A percentile compares a stretch with the other conserved stretches of the same genome.
These are phyloP conservation scores for Rehmannia glutinosa DNA, from an alignment of 257 asterid species.

Conservation along the genomic window DNA sequence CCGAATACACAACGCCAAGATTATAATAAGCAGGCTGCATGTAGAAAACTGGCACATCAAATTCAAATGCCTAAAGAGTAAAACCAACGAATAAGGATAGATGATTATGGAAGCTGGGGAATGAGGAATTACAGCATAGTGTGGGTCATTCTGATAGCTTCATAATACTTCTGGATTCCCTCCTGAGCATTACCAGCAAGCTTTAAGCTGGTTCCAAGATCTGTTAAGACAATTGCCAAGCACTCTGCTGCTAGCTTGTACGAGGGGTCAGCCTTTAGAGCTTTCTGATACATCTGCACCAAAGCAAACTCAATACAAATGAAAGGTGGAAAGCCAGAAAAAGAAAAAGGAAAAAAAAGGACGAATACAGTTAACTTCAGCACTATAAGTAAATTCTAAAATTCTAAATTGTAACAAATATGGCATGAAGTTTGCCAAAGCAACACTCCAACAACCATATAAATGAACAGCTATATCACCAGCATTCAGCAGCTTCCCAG, in stretches of 20 bases:
- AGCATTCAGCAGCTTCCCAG: conserved; percentile 16
- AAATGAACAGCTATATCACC: conserved; percentile 9
- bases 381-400: conserved; percentile 4
- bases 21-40: conserved; percentile 98
- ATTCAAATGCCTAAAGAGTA: conserved; percentile 18
- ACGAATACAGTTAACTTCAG: background rate
- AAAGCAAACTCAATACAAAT: conserved; percentile 6
- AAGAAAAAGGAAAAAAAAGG: background rate
- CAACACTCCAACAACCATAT: background rate
- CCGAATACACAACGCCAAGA: conserved; percentile 98
- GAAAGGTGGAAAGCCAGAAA: conserved; percentile 4
- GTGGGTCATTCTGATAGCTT: conserved; percentile 90
- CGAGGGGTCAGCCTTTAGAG: conserved; percentile 74
- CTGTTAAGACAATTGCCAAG: conserved; percentile 91
- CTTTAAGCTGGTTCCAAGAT: conserved; percentile 96
- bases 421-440: background rate
- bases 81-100: conserved; percentile 5
- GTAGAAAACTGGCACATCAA: conserved; percentile 21
- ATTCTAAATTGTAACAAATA: background rate
- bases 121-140: conserved; percentile 74
- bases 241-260: conserved; percentile 93
- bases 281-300: conserved; percentile 93
- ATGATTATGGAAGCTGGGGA: conserved; percentile 13
- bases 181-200: conserved; percentile 97
- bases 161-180: conserved; percentile 93